Evolutionary conservation across 257 asterid species (phyloP).

Genomic region (Petunia secreta): DNA sequence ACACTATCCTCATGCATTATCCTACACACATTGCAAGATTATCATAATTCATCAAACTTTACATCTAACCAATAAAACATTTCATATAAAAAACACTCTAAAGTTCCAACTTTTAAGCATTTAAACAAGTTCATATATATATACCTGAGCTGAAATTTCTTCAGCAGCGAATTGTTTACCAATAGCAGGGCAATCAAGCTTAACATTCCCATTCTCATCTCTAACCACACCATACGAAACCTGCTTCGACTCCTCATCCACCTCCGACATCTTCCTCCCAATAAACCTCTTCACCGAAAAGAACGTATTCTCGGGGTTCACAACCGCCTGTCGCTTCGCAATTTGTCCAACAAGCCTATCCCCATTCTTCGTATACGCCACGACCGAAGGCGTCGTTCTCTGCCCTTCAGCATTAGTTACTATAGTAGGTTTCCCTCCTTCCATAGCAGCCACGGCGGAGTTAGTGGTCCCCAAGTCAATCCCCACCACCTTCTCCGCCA

Average conservation of each 20-base stretch:
- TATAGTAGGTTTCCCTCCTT: slow-evolving; percentile 92
- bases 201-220: slow-evolving; percentile 89
- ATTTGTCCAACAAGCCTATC: slow-evolving; percentile 91
- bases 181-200: slow-evolving; percentile 91
- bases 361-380: slow-evolving; percentile 79
- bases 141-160: slow-evolving; percentile 94
- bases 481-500: slow-evolving; percentile 89
- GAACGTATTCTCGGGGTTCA: slow-evolving; percentile 83
- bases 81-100: not conserved
- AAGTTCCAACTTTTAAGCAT: not conserved
- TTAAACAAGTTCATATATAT: not conserved
- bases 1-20: not conserved
- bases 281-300: slow-evolving; percentile 90
- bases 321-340: slow-evolving; percentile 93
- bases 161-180: slow-evolving; percentile 90
- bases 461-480: slow-evolving; percentile 89
- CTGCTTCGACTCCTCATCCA: slow-evolving; percentile 91
- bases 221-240: slow-evolving; percentile 77
- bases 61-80: not conserved
- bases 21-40: not conserved
- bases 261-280: slow-evolving; percentile 91
- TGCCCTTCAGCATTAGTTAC: slow-evolving; percentile 90
- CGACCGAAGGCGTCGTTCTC: slow-evolving; percentile 90
- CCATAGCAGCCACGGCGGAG: slow-evolving; percentile 96
- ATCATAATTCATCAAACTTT: not conserved